phyloP scores from a whole-genome alignment of 169 alveolate genomes.

The Fabrea salina region DNA sequence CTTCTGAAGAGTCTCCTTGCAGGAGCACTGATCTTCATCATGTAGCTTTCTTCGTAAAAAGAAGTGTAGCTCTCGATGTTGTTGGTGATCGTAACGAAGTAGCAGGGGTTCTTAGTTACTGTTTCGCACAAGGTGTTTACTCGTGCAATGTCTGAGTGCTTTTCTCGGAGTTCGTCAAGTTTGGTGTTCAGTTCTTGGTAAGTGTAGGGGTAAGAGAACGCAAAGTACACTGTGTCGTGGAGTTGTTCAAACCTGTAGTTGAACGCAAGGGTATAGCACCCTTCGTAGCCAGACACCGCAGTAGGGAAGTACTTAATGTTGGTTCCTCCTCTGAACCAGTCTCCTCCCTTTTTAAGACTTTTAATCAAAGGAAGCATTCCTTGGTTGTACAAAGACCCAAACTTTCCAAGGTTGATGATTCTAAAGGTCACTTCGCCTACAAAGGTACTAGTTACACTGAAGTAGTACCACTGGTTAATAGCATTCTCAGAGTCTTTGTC shows the following conservation, averaged over 20 bases:
- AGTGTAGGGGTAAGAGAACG: slow-evolving; percentile 82
- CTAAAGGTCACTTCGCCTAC: slow-evolving; percentile 35
- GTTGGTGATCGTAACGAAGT: slow-evolving; percentile 56
- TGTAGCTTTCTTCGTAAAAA: background rate
- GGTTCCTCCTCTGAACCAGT: slow-evolving; percentile 50
- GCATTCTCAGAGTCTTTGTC: background rate
- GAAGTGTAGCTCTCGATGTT: background rate
- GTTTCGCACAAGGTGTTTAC: slow-evolving; percentile 71
- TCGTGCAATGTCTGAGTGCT: background rate
- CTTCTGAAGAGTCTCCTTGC: background rate
- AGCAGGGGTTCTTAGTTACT: slow-evolving; percentile 80
- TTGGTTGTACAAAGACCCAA: slow-evolving; percentile 71
- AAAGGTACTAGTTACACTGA: background rate
- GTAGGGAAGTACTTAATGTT: slow-evolving; percentile 35
- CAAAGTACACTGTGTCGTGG: slow-evolving; percentile 75
- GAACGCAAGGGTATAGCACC: slow-evolving; percentile 65
- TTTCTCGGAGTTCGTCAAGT: slow-evolving; percentile 52
- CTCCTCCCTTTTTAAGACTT: slow-evolving; percentile 32
- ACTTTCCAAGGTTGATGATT: slow-evolving; percentile 66
- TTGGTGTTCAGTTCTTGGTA: slow-evolving; percentile 63
- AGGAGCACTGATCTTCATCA: background rate
- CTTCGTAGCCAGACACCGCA: too few relatives aligned
- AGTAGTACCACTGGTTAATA: background rate
- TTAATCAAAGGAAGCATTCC: slow-evolving; percentile 78
- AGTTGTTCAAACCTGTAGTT: slow-evolving; percentile 62